phyloP scores from a whole-genome alignment of 805 yeast species.

The Yamadazyma philogaea region DNA sequence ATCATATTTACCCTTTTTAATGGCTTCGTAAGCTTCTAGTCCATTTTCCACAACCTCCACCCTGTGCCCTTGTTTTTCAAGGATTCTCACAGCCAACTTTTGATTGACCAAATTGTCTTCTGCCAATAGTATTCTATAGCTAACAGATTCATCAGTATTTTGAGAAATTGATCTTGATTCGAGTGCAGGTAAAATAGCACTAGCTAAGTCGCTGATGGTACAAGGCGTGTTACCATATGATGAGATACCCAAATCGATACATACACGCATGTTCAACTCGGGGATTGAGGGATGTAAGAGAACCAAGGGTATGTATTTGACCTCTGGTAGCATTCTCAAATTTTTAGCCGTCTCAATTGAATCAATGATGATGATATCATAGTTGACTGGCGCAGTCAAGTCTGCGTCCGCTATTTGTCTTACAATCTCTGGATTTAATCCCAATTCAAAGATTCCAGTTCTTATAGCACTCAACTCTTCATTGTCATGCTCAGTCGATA shows the following conservation, averaged over 20 bases:
- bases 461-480: slow-evolving; percentile 51
- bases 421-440: slow-evolving; percentile 62
- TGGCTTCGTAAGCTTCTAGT: slow-evolving; percentile 74
- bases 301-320: slow-evolving; percentile 82
- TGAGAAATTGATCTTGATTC: slow-evolving; percentile 80
- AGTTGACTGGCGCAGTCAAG: slow-evolving; percentile 54
- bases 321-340: slow-evolving; percentile 66
- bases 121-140: slow-evolving; percentile 73
- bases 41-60: slow-evolving; percentile 88
- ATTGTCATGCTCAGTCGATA: slow-evolving; percentile 59
- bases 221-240: slow-evolving; percentile 90
- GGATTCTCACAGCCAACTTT: slow-evolving; percentile 78
- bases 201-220: slow-evolving; percentile 74
- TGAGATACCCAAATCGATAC: slow-evolving; percentile 82
- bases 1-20: slow-evolving; percentile 64
- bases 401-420: slow-evolving; percentile 55
- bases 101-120: slow-evolving; percentile 88
- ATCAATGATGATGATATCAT: slow-evolving; percentile 81
- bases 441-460: slow-evolving; percentile 49
- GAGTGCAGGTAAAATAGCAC: slow-evolving; percentile 78
- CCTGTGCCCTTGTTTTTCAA: slow-evolving; percentile 81
- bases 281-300: slow-evolving; percentile 73
- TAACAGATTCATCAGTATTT: slow-evolving; percentile 72
- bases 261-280: slow-evolving; percentile 72
- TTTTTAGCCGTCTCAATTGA: slow-evolving; percentile 70